These are phyloP conservation scores for Vaccinium corymbosum DNA, from an alignment of 148 eudicot species.

Conservation along the genomic window DNA sequence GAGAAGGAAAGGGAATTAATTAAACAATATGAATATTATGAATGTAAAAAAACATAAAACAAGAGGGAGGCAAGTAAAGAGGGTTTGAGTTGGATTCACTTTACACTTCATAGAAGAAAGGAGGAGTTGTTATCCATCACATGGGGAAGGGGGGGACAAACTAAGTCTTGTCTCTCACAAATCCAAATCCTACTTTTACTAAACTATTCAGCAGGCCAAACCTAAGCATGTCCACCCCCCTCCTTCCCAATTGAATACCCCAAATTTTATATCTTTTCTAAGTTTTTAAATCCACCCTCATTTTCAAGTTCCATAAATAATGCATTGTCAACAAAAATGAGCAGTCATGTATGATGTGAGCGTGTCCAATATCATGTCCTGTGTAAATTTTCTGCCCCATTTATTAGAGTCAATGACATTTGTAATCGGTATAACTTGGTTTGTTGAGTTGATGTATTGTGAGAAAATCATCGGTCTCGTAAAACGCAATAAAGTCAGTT, in stretches of 20 bases:
- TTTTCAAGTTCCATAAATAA: not conserved
- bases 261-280: constrained; percentile 19
- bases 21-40: not conserved
- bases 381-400: no score
- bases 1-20: not conserved
- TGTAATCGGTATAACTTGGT: no score
- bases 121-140: constrained; percentile 27
- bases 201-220: constrained; percentile 22
- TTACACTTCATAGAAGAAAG: constrained; percentile 33
- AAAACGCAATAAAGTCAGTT: no score
- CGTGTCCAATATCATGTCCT: no score
- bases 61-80: constrained; percentile 23
- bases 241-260: constrained; percentile 11
- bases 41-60: constrained; percentile 8
- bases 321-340: not conserved
- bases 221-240: constrained; percentile 25
- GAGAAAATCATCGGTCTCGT: no score
- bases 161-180: constrained; percentile 16
- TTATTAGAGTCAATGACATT: no score
- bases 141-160: constrained; percentile 27
- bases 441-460: no score
- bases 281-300: not conserved
- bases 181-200: constrained; percentile 25
- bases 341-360: no score
- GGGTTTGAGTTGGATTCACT: constrained; percentile 27